phyloP scores from a whole-genome alignment of 2,329 filamentous ascomycete genomes.

The Colletotrichum zoysiae region DNA sequence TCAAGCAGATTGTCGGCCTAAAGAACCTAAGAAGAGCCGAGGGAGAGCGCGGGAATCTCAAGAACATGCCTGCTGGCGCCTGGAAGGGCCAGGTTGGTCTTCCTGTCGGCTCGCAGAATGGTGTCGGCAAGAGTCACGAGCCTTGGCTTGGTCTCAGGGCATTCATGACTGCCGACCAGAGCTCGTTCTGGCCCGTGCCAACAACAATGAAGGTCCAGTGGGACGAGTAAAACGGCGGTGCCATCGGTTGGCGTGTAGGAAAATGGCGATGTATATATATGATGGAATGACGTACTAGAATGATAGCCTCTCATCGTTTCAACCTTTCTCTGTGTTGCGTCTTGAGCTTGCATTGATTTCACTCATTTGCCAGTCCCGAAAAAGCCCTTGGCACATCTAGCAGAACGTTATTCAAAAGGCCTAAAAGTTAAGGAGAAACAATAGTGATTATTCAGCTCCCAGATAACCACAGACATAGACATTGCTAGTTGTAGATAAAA shows the following conservation, averaged over 20 bases:
- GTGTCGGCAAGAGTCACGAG: constrained; percentile 7
- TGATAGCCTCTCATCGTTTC: background rate
- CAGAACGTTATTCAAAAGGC: background rate
- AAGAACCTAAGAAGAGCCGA: constrained; percentile 45
- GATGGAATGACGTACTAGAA: constrained; percentile 1
- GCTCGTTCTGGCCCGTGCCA: constrained; percentile 44
- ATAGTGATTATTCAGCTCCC: too few relatives aligned
- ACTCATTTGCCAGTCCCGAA: background rate
- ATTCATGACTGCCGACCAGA: constrained; percentile 47
- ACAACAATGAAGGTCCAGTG: constrained; percentile 45
- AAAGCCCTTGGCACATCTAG: background rate
- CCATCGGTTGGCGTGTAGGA: background rate
- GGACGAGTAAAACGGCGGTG: constrained; percentile 38
- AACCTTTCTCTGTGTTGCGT: background rate
- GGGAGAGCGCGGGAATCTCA: constrained; percentile 45
- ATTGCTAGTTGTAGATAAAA: too few relatives aligned
- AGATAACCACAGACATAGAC: background rate
- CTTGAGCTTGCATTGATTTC: background rate
- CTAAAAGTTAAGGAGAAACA: too few relatives aligned
- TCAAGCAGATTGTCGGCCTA: constrained; percentile 45
- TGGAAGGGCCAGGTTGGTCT: constrained; percentile 45
- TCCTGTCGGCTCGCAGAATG: constrained; percentile 31
- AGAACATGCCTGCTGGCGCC: constrained; percentile 42
- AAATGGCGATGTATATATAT: constrained; percentile 4
- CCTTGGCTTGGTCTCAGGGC: constrained; percentile 44